Conservation (phyloP, 306 rosid genomes). For the Coriaria nepalensis region DNA sequence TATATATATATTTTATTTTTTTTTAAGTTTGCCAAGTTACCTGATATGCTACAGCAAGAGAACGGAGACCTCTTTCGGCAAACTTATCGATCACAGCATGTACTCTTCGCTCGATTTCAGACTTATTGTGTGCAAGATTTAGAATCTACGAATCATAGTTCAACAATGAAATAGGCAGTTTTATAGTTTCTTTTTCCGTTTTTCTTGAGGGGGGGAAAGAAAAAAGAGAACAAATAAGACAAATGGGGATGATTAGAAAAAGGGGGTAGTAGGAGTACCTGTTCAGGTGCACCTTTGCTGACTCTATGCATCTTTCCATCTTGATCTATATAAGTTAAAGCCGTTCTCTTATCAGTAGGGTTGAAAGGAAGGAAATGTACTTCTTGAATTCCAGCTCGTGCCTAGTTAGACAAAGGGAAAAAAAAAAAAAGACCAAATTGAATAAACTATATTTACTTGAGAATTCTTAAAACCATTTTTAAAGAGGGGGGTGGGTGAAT, state of each 20-base stretch:
- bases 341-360: conserved; percentile 96
- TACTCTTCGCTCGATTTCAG: conserved; percentile 79
- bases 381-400: conserved; percentile 96
- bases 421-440: background rate
- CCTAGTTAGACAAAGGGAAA: conserved; percentile 32
- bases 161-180: background rate
- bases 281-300: conserved; percentile 99
- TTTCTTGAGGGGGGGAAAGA: no score
- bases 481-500: background rate
- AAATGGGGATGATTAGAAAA: conserved; percentile 1
- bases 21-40: conserved; percentile 24
- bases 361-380: conserved; percentile 95
- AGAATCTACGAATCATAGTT: conserved; percentile 37
- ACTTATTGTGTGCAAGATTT: conserved; percentile 79
- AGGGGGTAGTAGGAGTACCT: conserved; percentile 36
- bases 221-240: background rate
- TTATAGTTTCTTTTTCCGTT: background rate
- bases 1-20: no score
- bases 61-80: conserved; percentile 90
- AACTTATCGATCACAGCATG: conserved; percentile 92
- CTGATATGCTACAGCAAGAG: conserved; percentile 97
- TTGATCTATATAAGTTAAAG: conserved; percentile 75
- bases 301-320: conserved; percentile 92
- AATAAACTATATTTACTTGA: background rate
- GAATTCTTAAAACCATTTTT: background rate